A percentile compares a stretch with the other conserved stretches of the same genome.
phyloP scores from a whole-genome alignment of 441 rosid species.

The Syzygium syzygioides region DNA sequence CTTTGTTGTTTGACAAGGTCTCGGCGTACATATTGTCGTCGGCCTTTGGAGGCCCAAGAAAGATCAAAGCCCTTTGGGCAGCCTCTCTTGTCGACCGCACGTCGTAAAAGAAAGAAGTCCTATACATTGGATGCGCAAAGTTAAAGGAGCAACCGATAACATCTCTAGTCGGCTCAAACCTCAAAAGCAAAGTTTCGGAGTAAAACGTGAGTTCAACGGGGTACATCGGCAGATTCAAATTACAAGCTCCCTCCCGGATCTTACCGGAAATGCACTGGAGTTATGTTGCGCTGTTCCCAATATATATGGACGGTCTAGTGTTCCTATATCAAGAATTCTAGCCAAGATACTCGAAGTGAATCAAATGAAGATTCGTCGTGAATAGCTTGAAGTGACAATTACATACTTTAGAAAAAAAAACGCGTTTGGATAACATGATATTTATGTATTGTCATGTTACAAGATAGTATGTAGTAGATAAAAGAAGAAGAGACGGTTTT shows the following conservation, averaged over 20 bases:
- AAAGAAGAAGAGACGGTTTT: fast-evolving
- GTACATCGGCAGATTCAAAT: fast-evolving
- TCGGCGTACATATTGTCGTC: not conserved
- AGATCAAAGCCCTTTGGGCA: not conserved
- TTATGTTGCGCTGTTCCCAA: not conserved
- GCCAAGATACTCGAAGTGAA: not conserved
- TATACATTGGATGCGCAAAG: not conserved
- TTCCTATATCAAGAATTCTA: not conserved
- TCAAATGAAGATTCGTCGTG: not conserved
- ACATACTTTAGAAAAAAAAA: too few species aligned
- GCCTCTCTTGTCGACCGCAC: not conserved
- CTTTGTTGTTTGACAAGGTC: not conserved
- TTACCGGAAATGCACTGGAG: not conserved
- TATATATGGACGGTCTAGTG: not conserved
- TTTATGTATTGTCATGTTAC: not conserved
- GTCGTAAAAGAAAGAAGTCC: not conserved
- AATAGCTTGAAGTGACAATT: not conserved
- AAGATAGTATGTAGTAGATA: not conserved
- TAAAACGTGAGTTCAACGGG: too few species aligned
- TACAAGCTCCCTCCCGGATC: not conserved
- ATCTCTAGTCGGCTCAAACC: not conserved
- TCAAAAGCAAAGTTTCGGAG: not conserved
- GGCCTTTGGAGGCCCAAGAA: not conserved
- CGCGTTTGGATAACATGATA: not conserved
- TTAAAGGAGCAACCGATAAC: not conserved